Evolutionary conservation across 2,329 filamentous ascomycete genomes (phyloP), one percentile per base, ranked within the genome.

Genomic region (Periconia digitata): DNA sequence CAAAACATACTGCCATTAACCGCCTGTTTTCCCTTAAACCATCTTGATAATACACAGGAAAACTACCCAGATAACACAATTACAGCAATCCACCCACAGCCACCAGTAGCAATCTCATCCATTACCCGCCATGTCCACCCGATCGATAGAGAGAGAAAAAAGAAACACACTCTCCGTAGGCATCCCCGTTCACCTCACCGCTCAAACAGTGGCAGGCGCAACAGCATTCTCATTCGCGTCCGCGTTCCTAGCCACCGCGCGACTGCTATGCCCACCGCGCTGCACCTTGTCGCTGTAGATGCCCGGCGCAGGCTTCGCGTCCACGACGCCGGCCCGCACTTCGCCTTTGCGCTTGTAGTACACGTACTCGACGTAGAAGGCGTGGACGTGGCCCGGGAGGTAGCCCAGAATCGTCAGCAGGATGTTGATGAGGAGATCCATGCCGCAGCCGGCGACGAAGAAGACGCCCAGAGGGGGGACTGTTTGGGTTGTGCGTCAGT

Each of bases 331-430:
- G 27, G 80, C 74, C 39, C 77, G 73, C 2, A 79, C 78, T 66
- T 85, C 81, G 58, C 89, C 85, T 44, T 79, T 80, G 34, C 86
- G 86, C 62, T 89, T 83, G 70, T 86, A 92, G 75, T 92, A 95
- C 53, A 95, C 78, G 68, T 91, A 95, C 72, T 91, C 84, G 52
- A 90, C 58, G 68, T 92, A 94, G 70, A 92, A 91, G 37, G 88
- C 88, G 67, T 91, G 73, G 44, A 92, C 81, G 58, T 90, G 85
- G 7, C 89, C 90, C 0, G 89, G 89, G 43, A 94, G 72, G 69
- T 86, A 89, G 38, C 74, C 76, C 1, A 79, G 69, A 16, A 76
- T 39, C 1, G 76, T 78, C 12, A 78, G 67, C n/a, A 65, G 59
- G 43, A 78, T 71, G 64, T 77, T 78, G 63, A 79, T 77, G 38